Evolutionary conservation across 2,329 filamentous ascomycete species (phyloP), one percentile per base, ranked within the genome.

Genomic region (Lecanicillium sp.): DNA sequence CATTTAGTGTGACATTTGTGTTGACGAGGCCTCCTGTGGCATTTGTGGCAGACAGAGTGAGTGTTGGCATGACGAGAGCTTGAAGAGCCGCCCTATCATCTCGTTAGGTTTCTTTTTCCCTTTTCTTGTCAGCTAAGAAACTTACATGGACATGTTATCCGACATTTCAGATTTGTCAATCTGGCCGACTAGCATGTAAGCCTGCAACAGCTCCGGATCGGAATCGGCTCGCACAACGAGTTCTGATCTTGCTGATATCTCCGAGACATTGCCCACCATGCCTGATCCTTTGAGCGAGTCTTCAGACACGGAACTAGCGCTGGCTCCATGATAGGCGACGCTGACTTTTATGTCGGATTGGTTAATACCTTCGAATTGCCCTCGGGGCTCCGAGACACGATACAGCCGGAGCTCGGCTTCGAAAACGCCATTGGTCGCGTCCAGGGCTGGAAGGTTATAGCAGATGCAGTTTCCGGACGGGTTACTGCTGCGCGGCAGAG

Each of bases 401-500:
- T 79, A 92, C 43, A 92, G 65, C 38, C 85, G 72, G 36, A 92
- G 59, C 55, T 92, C 85, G 20, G 85, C 84, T 58, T 84, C 75
- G 55, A 92, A 92, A 13, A 78, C 65, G 20, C 85, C 85, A 1
- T 74, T 79, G 4, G 59, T 59, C 49, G 74, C 76, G 61, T 90
- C 73, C 41, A 87, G 70, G 29, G 75, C 76, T 0, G 81, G 79
- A 17, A 94, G 60, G 56, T 92, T 94, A 65, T 90, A 92, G 71
- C 86, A 94, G 34, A 85, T 75, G 42, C 81, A 82, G 34, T 86
- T 75, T 36, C 86, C 86, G 9, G 83, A 82, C 5, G 83, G 83
- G 48, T 89, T 90, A 17, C 74, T 72, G 30, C 78, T 74, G 43
- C 70, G 64, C 12, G 66, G 64, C 35, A 87, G 66, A 18, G 60